phyloP scores from a whole-genome alignment of 73 alveolate genomes.

The Paramecium sonneborni region DNA sequence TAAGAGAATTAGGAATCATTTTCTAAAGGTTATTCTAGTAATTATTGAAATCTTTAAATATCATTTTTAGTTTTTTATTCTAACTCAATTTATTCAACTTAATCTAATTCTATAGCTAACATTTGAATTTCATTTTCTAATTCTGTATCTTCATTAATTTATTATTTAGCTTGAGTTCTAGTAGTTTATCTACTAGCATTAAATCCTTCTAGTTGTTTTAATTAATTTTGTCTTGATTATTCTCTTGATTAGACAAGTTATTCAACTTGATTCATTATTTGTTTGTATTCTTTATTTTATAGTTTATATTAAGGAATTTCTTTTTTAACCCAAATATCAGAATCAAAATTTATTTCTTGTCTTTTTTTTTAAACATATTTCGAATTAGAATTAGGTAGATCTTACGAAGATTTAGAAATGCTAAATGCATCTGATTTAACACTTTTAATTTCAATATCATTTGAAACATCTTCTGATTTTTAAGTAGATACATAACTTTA shows the following conservation, averaged over 20 bases:
- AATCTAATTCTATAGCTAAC: background rate
- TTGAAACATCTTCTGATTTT: background rate
- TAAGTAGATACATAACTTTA: slow-evolving; percentile 18
- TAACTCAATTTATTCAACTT: background rate
- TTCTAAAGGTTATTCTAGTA: background rate
- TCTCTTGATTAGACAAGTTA: background rate
- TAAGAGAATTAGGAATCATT: slow-evolving; percentile 30
- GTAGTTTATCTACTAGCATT: background rate
- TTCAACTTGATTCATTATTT: background rate
- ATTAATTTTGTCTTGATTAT: background rate
- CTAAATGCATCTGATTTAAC: slow-evolving; percentile 25
- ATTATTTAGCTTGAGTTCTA: background rate
- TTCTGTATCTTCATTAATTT: background rate
- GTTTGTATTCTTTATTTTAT: background rate
- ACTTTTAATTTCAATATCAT: background rate
- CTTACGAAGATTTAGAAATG: slow-evolving; percentile 14
- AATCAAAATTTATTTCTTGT: background rate
- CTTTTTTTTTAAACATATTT: background rate
- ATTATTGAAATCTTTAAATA: background rate
- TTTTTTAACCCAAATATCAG: background rate
- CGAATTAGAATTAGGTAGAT: background rate
- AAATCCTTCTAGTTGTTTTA: background rate
- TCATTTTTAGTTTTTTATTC: background rate
- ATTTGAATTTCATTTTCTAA: background rate
- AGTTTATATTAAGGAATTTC: background rate